These are phyloP conservation scores for Tremellales sp. DNA, from an alignment of 1,284 basidiomycete species.

Conservation along the genomic window DNA sequence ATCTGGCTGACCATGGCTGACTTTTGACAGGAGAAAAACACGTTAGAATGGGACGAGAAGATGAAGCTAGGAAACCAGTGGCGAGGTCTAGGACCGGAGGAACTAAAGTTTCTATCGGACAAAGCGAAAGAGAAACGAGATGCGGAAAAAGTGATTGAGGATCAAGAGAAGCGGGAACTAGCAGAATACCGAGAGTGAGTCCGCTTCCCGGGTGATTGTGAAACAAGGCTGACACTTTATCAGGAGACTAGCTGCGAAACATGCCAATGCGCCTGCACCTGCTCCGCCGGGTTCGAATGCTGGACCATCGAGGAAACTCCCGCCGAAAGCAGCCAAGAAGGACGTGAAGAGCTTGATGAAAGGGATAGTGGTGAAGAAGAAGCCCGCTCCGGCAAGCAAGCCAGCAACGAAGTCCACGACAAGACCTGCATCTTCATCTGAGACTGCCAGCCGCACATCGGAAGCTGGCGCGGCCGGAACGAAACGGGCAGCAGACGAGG, in stretches of 20 bases:
- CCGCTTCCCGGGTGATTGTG: too few relatives aligned
- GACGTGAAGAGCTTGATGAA: constrained; percentile 46
- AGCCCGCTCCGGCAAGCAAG: constrained; percentile 17
- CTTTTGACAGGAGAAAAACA: constrained; percentile 65
- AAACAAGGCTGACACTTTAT: neutral
- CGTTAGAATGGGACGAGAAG: constrained; percentile 91
- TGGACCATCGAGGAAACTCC: constrained; percentile 14
- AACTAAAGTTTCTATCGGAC: constrained; percentile 81
- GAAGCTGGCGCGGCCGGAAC: neutral
- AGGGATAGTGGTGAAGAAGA: constrained; percentile 48
- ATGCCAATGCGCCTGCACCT: constrained; percentile 10
- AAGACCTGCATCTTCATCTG: too few relatives aligned
- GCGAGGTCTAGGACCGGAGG: constrained; percentile 82
- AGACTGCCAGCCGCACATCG: neutral
- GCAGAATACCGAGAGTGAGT: constrained; percentile 70
- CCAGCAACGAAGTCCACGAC: constrained; percentile 1
- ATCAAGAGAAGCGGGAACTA: constrained; percentile 75
- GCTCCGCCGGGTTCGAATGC: too few relatives aligned
- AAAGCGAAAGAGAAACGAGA: constrained; percentile 68
- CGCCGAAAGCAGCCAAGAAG: constrained; percentile 36
- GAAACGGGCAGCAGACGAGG: constrained; percentile 7
- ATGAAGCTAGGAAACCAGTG: constrained; percentile 91
- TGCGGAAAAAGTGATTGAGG: constrained; percentile 67
- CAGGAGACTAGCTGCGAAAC: constrained; percentile 30
- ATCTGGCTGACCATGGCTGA: neutral